Evolutionary conservation across 2,329 filamentous ascomycete species (phyloP).

Genomic region (Cordyceps farinosa): DNA sequence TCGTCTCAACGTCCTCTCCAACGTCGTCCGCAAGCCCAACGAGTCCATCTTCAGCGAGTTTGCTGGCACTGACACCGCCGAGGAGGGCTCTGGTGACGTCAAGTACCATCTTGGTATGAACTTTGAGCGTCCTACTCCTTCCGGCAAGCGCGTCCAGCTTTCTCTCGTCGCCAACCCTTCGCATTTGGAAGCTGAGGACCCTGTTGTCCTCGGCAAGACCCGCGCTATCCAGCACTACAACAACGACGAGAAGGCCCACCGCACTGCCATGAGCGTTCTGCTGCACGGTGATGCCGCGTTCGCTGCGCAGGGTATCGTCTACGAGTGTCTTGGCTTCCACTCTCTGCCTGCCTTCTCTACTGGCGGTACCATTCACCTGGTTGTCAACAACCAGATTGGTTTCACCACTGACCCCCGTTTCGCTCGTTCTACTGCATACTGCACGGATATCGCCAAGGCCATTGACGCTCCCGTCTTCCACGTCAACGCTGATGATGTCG

Average conservation of each 20-base stretch:
- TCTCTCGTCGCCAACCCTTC: constrained; percentile 98
- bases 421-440: constrained; percentile 95
- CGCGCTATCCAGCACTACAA: constrained; percentile 99
- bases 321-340: constrained; percentile 98
- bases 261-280: constrained; percentile 89
- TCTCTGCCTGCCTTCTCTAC: constrained; percentile 94
- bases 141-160: constrained; percentile 97
- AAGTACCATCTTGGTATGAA: constrained; percentile 99
- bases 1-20: constrained; percentile 94
- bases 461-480: constrained; percentile 99
- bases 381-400: constrained; percentile 99
- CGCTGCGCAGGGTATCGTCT: constrained; percentile 93
- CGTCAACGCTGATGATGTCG: constrained; percentile 97
- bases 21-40: constrained; percentile 98
- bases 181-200: constrained; percentile 96
- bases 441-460: constrained; percentile 97
- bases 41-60: constrained; percentile 99
- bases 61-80: constrained; percentile 77
- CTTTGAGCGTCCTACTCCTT: constrained; percentile 96
- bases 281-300: constrained; percentile 97
- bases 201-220: constrained; percentile 95
- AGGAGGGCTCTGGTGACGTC: constrained; percentile 95
- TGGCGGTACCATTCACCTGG: constrained; percentile 91
- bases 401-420: constrained; percentile 99
- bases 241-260: constrained; percentile 85